Conservation (phyloP, 2,329 filamentous ascomycete genomes). For the Colletotrichum higginsianum region DNA sequence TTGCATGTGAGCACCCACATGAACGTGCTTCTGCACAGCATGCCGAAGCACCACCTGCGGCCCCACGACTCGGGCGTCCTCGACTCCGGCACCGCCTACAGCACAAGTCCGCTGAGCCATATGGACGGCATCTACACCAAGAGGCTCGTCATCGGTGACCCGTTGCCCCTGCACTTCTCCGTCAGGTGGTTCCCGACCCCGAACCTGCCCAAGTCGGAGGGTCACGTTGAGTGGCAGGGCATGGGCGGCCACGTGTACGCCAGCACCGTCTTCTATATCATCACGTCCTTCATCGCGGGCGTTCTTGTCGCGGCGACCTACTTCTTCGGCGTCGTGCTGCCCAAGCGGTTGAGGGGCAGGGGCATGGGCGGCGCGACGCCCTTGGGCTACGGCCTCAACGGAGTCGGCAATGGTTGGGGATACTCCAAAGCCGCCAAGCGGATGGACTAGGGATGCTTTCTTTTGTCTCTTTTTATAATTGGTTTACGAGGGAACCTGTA, state of each 20-base stretch:
- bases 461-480: too few species aligned
- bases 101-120: constrained; percentile 79
- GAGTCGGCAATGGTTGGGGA: constrained; percentile 72
- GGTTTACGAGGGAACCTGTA: constrained; percentile 12
- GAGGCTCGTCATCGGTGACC: constrained; percentile 89
- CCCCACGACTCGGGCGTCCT: constrained; percentile 83
- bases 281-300: constrained; percentile 72
- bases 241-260: constrained; percentile 76
- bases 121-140: constrained; percentile 66
- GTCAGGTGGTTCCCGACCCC: constrained; percentile 90
- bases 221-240: constrained; percentile 75
- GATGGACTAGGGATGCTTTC: constrained; percentile 55
- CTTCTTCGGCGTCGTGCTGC: constrained; percentile 73
- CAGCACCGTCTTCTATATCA: constrained; percentile 74
- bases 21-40: constrained; percentile 87
- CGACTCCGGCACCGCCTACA: constrained; percentile 90
- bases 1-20: constrained; percentile 91
- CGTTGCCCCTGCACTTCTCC: constrained; percentile 82
- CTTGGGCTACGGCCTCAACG: constrained; percentile 64
- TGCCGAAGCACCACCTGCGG: constrained; percentile 73
- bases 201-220: constrained; percentile 77
- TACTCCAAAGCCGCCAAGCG: constrained; percentile 71
- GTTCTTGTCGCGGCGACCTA: constrained; percentile 69
- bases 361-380: constrained; percentile 71
- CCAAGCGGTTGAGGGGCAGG: constrained; percentile 65